Evolutionary conservation across 2,329 filamentous ascomycete species (phyloP).

Genomic region (Cercospora berteroae): DNA sequence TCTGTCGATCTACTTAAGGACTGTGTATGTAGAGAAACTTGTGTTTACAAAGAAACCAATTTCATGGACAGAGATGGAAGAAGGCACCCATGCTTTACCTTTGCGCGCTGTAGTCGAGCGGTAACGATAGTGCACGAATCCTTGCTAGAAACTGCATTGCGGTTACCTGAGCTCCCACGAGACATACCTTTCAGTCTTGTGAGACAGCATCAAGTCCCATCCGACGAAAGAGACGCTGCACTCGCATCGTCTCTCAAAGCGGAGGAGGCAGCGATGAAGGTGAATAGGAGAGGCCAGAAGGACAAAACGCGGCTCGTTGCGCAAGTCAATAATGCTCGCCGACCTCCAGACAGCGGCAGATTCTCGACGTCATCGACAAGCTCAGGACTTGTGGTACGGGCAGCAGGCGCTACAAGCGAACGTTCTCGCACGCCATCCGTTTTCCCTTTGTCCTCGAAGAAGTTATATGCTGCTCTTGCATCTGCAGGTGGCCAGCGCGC

Average conservation of each 20-base stretch:
- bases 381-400: neutral
- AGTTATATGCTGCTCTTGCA: neutral
- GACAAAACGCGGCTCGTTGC: neutral
- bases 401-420: neutral
- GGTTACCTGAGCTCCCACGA: neutral
- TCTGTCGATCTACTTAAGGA: too few relatives aligned
- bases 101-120: too few relatives aligned
- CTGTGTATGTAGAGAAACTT: too few relatives aligned
- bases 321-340: constrained; percentile 3
- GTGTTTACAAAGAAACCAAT: too few relatives aligned
- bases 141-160: too few relatives aligned
- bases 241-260: neutral
- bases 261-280: neutral
- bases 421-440: neutral
- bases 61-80: too few relatives aligned
- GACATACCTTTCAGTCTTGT: neutral
- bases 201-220: neutral
- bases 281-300: neutral
- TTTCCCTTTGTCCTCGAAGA: neutral
- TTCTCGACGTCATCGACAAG: too few relatives aligned
- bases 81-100: too few relatives aligned
- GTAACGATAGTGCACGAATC: too few relatives aligned
- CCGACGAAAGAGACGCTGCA: neutral
- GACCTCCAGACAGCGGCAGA: too few relatives aligned
- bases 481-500: neutral